These are phyloP conservation scores for Pichia inconspicua DNA, from an alignment of 1,139 yeast species.

Conservation along the genomic window DNA sequence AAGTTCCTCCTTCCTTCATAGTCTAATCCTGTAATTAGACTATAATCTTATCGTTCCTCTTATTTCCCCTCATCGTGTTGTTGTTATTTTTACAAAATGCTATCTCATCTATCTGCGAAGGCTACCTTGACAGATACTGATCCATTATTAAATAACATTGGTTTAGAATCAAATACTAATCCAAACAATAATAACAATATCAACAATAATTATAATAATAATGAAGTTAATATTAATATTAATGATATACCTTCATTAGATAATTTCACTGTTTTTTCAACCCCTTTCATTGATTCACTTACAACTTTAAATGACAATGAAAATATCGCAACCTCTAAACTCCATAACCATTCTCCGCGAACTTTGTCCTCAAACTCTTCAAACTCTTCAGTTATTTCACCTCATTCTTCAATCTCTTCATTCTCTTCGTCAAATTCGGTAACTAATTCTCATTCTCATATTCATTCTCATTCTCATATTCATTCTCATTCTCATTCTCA, in stretches of 20 bases:
- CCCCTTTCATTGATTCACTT: not conserved
- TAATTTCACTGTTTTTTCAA: not conserved
- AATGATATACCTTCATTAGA: not conserved
- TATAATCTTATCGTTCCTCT: too few species aligned
- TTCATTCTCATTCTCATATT: not conserved
- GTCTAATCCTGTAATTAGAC: too few species aligned
- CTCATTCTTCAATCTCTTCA: not conserved
- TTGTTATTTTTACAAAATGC: too few species aligned
- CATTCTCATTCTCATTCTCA: not conserved
- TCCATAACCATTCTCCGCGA: not conserved
- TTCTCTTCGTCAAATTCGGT: not conserved
- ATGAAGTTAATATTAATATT: not conserved
- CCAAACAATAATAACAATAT: not conserved
- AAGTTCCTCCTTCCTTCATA: too few species aligned
- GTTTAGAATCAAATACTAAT: not conserved
- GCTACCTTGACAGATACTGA: too few species aligned
- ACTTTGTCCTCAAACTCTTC: not conserved
- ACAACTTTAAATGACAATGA: not conserved
- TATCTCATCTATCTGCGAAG: too few species aligned
- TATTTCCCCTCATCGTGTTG: too few species aligned
- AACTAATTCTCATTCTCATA: not conserved
- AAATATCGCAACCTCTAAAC: too few species aligned
- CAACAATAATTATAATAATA: not conserved
- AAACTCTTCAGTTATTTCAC: not conserved
- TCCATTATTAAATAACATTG: not conserved